phyloP scores from a whole-genome alignment of 768 basidiomycete genomes.

The Boletus subcaerulescens region DNA sequence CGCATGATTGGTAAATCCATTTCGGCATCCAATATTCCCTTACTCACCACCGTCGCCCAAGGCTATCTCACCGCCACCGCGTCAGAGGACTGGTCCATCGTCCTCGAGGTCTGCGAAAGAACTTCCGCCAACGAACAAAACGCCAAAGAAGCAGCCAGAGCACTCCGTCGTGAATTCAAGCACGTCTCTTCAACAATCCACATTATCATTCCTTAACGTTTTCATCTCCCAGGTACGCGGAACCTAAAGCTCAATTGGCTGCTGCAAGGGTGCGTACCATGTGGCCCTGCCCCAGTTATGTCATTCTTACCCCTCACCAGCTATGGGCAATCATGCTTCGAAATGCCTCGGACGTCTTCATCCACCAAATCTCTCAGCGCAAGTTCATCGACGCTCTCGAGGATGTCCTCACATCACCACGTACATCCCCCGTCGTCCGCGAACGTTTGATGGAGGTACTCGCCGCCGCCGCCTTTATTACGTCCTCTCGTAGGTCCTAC shows the following conservation, averaged over 20 bases:
- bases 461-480: slow-evolving; percentile 69
- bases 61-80: slow-evolving; percentile 70
- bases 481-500: slow-evolving; percentile 23
- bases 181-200: slow-evolving; percentile 28
- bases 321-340: slow-evolving; percentile 90
- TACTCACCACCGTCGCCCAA: slow-evolving; percentile 33
- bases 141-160: slow-evolving; percentile 82
- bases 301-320: slow-evolving; percentile 34
- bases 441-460: slow-evolving; percentile 80
- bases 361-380: slow-evolving; percentile 63
- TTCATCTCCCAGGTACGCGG: slow-evolving; percentile 54
- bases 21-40: neutral
- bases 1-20: slow-evolving; percentile 62
- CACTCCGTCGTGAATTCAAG: slow-evolving; percentile 86
- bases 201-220: slow-evolving; percentile 1
- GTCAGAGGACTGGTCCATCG: slow-evolving; percentile 79
- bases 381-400: slow-evolving; percentile 82
- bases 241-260: slow-evolving; percentile 70
- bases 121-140: slow-evolving; percentile 68
- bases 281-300: neutral
- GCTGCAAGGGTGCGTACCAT: slow-evolving; percentile 61
- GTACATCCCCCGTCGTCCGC: slow-evolving; percentile 75
- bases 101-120: slow-evolving; percentile 83
- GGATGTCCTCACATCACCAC: slow-evolving; percentile 58
- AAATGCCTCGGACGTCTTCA: slow-evolving; percentile 72